Percentiles rank a stretch among this genome's conserved stretches.
Conservation (phyloP, 257 asterid species). For the Paulownia fortunei region DNA sequence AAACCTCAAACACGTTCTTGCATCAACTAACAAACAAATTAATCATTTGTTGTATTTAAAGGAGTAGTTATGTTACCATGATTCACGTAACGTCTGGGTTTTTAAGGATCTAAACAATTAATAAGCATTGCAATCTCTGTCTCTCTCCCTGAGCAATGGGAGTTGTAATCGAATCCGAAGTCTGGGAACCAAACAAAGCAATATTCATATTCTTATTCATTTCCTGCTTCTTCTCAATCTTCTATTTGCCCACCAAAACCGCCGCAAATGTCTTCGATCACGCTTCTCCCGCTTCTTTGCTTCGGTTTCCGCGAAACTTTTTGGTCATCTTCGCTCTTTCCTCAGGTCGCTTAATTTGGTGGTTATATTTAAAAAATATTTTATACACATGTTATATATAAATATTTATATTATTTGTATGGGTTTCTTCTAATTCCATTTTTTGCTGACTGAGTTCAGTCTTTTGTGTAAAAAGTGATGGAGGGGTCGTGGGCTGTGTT, state of each 20-base stretch:
- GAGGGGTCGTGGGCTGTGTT: conserved; percentile 82
- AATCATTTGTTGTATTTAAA: too few relatives aligned
- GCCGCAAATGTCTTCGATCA: conserved; percentile 64
- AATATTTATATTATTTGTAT: conserved; percentile 13
- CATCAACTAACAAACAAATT: too few relatives aligned
- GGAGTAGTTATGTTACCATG: too few relatives aligned
- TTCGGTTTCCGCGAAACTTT: conserved; percentile 68
- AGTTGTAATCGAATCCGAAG: conserved; percentile 71
- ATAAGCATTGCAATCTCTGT: conserved; percentile 27
- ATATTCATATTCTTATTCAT: conserved; percentile 57
- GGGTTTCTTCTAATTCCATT: conserved; percentile 9
- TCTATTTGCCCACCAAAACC: conserved; percentile 53
- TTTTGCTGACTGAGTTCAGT: too few relatives aligned
- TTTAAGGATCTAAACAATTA: conserved; percentile 3
- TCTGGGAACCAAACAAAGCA: conserved; percentile 80
- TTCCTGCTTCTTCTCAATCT: conserved; percentile 60
- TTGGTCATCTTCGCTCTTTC: conserved; percentile 70
- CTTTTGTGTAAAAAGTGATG: conserved; percentile 47
- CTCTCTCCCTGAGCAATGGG: conserved; percentile 55
- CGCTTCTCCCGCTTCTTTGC: conserved; percentile 54
- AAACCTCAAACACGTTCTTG: background rate
- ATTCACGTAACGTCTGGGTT: conserved; percentile 8
- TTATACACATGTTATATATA: too few relatives aligned
- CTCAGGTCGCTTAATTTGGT: conserved; percentile 65
- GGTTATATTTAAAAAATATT: too few relatives aligned